Base-by-base conservation (phyloP, 2,329 filamentous ascomycete species). In the Fusarium redolens region DNA sequence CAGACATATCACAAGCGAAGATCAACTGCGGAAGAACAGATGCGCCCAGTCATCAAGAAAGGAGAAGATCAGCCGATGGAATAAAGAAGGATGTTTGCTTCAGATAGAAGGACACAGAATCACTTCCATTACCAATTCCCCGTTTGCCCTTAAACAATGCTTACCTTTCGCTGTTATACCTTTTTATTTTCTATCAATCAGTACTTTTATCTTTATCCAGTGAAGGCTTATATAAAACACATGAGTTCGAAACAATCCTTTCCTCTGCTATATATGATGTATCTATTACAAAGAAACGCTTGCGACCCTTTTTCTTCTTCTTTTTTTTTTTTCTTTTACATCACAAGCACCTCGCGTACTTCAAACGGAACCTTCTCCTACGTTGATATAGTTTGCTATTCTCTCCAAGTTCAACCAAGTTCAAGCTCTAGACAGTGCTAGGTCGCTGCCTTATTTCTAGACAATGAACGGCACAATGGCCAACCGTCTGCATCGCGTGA, bases 1-100 rank as follows among this genome's bases (percentile, higher is more conserved):
- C 51, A 55, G 28, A 18, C 51, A 44, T 55, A 55, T 30, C 37
- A 55, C 20, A 55, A 55, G 28, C 37, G 51, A n/a, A 43, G 51
- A 31, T 14, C 20, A 10, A 18, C 15, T 55, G 20, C 12, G 3
- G 51, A 44, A 22, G 25, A 44, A 44, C 28, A 44, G 15, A 55
- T 31, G 51, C 35, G 20, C 8, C 12, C 25, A 17, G 37, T 30
- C 28, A 15, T 5, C 11, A n/a, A 31, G 2, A 13, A 18, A 7
- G 9, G 22, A 14, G 20, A 22, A 30, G 5, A 31, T 18, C 14
- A 44, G 35, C 9, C 9, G 14, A 4, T 6, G 15, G 18, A 15
- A 28, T 30, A 8, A 30, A 30, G 5, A 20, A n/a, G 12, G 3
- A 5, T 4, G 3, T 52, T 18, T 22, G 30, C 20, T n/a, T 35